phyloP scores from a whole-genome alignment of 352 stramenopile species.

The Peronospora belbahrii region DNA sequence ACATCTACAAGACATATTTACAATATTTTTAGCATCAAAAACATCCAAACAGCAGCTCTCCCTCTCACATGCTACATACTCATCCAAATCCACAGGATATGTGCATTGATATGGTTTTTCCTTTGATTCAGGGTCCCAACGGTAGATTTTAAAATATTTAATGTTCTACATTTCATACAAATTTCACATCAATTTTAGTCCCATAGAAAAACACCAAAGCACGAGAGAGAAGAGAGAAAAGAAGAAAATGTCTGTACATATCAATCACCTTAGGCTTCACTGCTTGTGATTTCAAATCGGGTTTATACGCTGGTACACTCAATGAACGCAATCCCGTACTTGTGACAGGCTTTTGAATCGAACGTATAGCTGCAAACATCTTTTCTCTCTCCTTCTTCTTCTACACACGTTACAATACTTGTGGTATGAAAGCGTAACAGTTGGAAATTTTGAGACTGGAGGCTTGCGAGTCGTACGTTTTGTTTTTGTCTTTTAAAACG shows the following conservation, averaged over 20 bases:
- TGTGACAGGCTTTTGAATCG: constrained; percentile 29
- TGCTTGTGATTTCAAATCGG: constrained; percentile 69
- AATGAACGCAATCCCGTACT: constrained; percentile 46
- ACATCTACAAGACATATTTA: constrained; percentile 47
- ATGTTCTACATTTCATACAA: too few relatives aligned
- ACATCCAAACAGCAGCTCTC: not conserved
- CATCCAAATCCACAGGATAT: constrained; percentile 96
- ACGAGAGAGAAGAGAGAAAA: too few relatives aligned
- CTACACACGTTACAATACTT: constrained; percentile 1
- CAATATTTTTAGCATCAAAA: too few relatives aligned
- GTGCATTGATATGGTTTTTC: constrained; percentile 92
- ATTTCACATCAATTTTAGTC: too few relatives aligned
- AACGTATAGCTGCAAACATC: constrained; percentile 29
- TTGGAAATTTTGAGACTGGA: constrained; percentile 37
- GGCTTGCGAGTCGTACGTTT: constrained; percentile 23
- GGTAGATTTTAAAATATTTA: constrained; percentile 99
- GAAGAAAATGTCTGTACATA: too few relatives aligned
- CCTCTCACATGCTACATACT: constrained; percentile 57
- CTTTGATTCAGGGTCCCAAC: constrained; percentile 95
- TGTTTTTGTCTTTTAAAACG: not conserved
- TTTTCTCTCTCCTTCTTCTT: constrained; percentile 11
- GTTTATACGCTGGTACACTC: constrained; percentile 37
- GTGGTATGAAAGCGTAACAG: constrained; percentile 11
- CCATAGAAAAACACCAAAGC: too few relatives aligned
- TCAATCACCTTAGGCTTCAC: constrained; percentile 75